Base-by-base conservation (phyloP, 176 grass and related monocot species). In the Puccinellia tenuiflora region DNA sequence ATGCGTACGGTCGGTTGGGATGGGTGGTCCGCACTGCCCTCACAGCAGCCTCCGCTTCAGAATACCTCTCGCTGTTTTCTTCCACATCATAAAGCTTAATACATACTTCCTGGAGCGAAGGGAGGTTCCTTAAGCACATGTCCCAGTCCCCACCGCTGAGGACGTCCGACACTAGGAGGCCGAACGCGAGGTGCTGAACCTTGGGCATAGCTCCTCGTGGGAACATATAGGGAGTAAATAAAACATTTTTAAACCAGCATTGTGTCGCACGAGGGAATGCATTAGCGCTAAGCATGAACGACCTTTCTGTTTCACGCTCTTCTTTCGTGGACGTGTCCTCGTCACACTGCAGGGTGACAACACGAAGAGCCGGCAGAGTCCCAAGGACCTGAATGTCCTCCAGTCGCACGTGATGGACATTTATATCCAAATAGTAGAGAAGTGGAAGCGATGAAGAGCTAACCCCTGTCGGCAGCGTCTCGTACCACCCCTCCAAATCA, bases 281-380 rank as follows among this genome's bases (percentile, higher is more conserved):
- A 57, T 57, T 9, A 5, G 54, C 20, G 3, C 54, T 57, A 57
- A 57, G 54, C 9, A 57, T 57, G 22, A 57, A 57, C 22, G 2
- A 54, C 20, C 20, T 54, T 7, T 54, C 7, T 2, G 9, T 5
- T 57, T n/a, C n/a, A 4, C 54, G 54, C 54, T 57, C 54, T 57
- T 57, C 54, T n/a, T n/a, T 2, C 9, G n/a, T 57, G 9, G 54
- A 11, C 9, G 9, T 57, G 20, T 10, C n/a, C 7, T 25, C 1
- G 20, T 54, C 20, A 0, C 7, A 54, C 1, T 1, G n/a, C 2
- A 13, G 0, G n/a, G n/a, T 0, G 1, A 57, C 3, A 24, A 2
- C 3, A 12, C 8, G 54, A 12, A 57, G 54, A 25, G 9, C 9
- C n/a, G 54, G n/a, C 3, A 57, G 54, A 57, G 54, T 25, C 21